phyloP scores from a whole-genome alignment of 2,329 filamentous ascomycete species.

The Pestalotiopsis fici region DNA sequence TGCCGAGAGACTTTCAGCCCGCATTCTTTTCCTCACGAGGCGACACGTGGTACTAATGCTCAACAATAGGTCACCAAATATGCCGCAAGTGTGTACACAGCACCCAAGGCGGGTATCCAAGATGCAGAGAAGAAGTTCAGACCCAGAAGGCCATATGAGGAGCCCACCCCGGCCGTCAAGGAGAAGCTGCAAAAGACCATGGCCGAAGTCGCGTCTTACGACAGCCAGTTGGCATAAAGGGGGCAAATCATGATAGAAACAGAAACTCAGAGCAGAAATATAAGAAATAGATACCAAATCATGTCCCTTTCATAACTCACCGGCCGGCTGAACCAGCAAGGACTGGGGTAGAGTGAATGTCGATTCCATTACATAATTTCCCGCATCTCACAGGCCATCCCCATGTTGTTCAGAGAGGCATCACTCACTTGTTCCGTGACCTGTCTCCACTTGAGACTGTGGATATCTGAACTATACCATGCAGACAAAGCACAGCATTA shows the following conservation, averaged over 20 bases:
- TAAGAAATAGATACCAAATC: not conserved
- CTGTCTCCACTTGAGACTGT: no score
- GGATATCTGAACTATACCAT: no score
- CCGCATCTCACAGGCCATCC: no score
- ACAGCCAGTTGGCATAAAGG: conserved; percentile 19
- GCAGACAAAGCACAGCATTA: no score
- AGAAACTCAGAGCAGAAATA: not conserved
- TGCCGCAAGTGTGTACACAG: conserved; percentile 62
- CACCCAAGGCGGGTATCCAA: conserved; percentile 58
- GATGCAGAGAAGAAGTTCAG: conserved; percentile 58
- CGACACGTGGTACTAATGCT: not conserved
- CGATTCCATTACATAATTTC: no score
- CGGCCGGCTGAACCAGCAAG: no score
- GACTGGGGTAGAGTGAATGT: no score
- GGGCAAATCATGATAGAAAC: not conserved
- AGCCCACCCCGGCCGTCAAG: conserved; percentile 44
- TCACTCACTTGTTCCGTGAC: no score
- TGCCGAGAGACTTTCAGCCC: not conserved
- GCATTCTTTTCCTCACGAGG: not conserved
- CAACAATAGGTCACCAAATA: conserved; percentile 56
- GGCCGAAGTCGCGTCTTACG: conserved; percentile 32
- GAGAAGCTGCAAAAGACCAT: conserved; percentile 39
- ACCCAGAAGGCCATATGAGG: conserved; percentile 64
- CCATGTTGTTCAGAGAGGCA: no score
- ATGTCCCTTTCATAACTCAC: no score